A percentile compares a stretch with the other conserved stretches of the same genome.
Conservation (phyloP, 2,329 filamentous ascomycete species). For the Aspergillus sp. region DNA sequence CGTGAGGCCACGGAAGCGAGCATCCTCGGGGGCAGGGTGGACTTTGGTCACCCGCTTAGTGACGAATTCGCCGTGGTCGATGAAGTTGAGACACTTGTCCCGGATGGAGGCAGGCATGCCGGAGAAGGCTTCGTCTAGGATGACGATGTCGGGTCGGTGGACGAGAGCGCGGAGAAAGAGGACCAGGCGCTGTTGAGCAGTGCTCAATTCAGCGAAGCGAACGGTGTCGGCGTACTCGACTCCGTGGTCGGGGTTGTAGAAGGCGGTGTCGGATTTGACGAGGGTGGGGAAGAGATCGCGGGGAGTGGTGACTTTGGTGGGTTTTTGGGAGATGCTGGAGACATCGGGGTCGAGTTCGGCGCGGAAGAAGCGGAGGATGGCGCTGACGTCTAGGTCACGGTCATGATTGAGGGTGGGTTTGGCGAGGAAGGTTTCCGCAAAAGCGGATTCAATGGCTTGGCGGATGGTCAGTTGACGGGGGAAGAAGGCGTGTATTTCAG, state of each 20-base stretch:
- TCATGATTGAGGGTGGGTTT: conserved; percentile 64
- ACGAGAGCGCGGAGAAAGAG: conserved; percentile 81
- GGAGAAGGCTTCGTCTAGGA: conserved; percentile 85
- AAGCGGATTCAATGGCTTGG: conserved; percentile 78
- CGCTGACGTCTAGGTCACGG: conserved; percentile 64
- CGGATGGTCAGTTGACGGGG: conserved; percentile 74
- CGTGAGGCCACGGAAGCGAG: conserved; percentile 57
- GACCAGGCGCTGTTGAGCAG: conserved; percentile 69
- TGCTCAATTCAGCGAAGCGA: conserved; percentile 65
- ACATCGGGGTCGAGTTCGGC: conserved; percentile 68
- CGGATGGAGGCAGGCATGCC: conserved; percentile 79
- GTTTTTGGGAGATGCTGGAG: conserved; percentile 19
- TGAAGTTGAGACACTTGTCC: conserved; percentile 84
- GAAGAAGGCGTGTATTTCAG: conserved; percentile 92
- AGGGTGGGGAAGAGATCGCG: conserved; percentile 24
- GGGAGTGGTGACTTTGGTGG: neutral
- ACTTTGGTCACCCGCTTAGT: neutral
- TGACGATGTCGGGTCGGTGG: conserved; percentile 77
- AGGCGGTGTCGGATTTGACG: conserved; percentile 1
- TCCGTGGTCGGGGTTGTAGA: conserved; percentile 28
- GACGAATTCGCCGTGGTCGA: conserved; percentile 61
- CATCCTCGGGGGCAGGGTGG: neutral
- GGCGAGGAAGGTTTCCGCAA: conserved; percentile 81
- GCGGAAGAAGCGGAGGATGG: conserved; percentile 74
- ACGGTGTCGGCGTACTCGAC: conserved; percentile 72